A percentile compares a stretch with the other conserved stretches of the same genome.
Evolutionary conservation across 2,329 filamentous ascomycete species (phyloP).

Genomic region (Phialophora tarda): DNA sequence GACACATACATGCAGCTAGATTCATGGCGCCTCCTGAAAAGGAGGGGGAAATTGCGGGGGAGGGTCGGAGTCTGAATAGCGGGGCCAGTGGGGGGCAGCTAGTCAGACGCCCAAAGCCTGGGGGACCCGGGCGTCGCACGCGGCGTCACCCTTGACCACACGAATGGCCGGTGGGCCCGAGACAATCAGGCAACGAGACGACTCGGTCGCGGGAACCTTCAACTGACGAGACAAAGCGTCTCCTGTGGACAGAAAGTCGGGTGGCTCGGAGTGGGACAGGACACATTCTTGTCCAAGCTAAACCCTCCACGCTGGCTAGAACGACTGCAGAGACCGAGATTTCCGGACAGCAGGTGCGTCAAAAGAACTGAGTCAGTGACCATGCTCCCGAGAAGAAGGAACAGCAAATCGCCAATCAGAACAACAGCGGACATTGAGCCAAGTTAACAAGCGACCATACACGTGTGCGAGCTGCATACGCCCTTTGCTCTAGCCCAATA

Average conservation of each 20-base stretch:
- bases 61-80: background rate
- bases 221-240: background rate
- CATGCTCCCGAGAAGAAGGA: too few species aligned
- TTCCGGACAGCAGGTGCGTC: background rate
- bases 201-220: background rate
- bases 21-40: background rate
- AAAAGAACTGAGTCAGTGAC: background rate
- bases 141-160: background rate
- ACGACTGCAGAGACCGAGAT: background rate
- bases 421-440: background rate
- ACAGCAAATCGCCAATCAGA: background rate
- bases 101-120: background rate
- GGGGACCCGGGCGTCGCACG: background rate
- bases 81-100: background rate
- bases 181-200: background rate
- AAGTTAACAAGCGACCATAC: background rate
- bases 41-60: constrained; percentile 8
- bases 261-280: background rate
- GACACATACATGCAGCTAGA: background rate
- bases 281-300: background rate
- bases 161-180: background rate
- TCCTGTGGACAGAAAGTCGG: background rate
- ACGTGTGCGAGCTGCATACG: background rate
- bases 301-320: background rate
- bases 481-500: background rate